phyloP scores from a whole-genome alignment of 2,329 filamentous ascomycete species.

The Aspergillus spinulosporus region DNA sequence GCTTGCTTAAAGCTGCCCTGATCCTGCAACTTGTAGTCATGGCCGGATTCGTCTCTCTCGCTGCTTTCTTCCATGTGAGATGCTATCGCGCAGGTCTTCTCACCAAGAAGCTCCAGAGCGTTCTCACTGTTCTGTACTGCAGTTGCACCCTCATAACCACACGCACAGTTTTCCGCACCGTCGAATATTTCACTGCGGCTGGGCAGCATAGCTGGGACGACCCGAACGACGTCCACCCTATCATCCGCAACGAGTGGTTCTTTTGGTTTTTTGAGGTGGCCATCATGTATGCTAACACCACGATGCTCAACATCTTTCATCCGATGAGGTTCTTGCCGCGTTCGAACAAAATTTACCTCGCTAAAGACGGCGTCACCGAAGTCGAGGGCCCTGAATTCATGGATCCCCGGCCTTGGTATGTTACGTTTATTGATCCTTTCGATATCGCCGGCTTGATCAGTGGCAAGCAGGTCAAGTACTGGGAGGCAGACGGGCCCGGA shows the following conservation, averaged over 20 bases:
- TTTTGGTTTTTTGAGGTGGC: constrained; percentile 57
- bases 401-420: constrained; percentile 48
- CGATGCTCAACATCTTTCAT: constrained; percentile 54
- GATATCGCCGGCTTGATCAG: constrained; percentile 42
- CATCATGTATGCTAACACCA: constrained; percentile 55
- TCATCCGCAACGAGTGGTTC: constrained; percentile 50
- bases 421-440: constrained; percentile 48
- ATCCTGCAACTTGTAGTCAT: constrained; percentile 55
- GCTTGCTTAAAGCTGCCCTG: constrained; percentile 52
- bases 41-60: constrained; percentile 50
- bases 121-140: constrained; percentile 49
- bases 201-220: constrained; percentile 36
- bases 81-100: constrained; percentile 43
- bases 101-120: constrained; percentile 43
- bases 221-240: constrained; percentile 33
- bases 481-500: constrained; percentile 30
- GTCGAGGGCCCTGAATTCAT: constrained; percentile 51
- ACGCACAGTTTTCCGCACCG: constrained; percentile 52
- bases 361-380: constrained; percentile 55
- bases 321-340: constrained; percentile 52
- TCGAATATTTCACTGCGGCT: constrained; percentile 48
- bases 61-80: constrained; percentile 48
- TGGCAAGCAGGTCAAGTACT: constrained; percentile 42
- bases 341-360: constrained; percentile 54
- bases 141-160: constrained; percentile 48